A percentile compares a stretch with the other conserved stretches of the same genome.
These are phyloP conservation scores for Tylopilus felleus DNA, from an alignment of 768 basidiomycete genomes.

Conservation along the genomic window DNA sequence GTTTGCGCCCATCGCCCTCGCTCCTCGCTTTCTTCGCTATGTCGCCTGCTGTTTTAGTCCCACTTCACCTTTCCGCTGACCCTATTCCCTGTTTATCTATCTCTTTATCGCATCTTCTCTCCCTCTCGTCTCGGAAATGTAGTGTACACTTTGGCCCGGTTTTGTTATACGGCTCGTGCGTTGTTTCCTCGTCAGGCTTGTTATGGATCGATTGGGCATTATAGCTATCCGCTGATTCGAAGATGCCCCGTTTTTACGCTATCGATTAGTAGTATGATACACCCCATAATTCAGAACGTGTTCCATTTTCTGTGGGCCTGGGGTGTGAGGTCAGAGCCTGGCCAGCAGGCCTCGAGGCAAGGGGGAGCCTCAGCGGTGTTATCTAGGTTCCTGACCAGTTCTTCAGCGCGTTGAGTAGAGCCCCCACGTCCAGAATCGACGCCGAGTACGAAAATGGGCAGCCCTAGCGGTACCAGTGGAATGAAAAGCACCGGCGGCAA, in stretches of 20 bases:
- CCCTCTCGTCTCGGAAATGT: neutral
- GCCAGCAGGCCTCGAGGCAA: conserved; percentile 15
- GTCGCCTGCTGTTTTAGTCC: neutral
- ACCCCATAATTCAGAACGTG: conserved; percentile 6
- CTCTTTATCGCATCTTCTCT: neutral
- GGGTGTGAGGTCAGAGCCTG: neutral
- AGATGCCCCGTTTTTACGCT: neutral
- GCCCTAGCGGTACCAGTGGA: neutral
- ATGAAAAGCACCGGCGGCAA: neutral
- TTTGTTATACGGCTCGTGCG: neutral
- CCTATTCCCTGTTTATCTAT: neutral
- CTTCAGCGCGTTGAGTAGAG: neutral
- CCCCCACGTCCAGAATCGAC: neutral
- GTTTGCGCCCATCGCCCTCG: neutral
- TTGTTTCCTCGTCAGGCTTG: neutral
- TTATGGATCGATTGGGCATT: neutral
- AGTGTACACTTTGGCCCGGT: neutral
- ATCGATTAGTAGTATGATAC: conserved; percentile 8
- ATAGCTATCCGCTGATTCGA: neutral
- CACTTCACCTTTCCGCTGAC: neutral
- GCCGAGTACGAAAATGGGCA: neutral
- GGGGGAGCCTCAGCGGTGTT: neutral
- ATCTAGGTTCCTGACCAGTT: neutral
- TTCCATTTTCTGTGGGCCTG: neutral
- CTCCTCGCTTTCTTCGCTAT: neutral